phyloP scores from a whole-genome alignment of 768 basidiomycete genomes.

The Pleurotus cornucopiae region DNA sequence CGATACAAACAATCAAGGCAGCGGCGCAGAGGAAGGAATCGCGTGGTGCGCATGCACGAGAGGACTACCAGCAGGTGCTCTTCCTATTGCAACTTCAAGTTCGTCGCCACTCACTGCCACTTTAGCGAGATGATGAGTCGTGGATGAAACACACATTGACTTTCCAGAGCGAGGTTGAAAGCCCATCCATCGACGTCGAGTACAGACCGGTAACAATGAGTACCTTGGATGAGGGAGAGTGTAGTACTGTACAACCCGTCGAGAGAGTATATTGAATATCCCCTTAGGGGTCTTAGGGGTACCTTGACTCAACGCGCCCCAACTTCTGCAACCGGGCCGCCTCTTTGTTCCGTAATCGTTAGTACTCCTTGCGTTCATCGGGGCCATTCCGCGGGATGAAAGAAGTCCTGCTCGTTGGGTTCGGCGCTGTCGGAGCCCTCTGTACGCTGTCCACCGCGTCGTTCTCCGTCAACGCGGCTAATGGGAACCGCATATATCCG shows the following conservation, averaged over 20 bases:
- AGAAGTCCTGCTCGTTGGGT: slow-evolving; percentile 58
- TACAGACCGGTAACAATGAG: slow-evolving; percentile 82
- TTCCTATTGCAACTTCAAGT: not conserved
- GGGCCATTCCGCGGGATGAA: slow-evolving; percentile 16
- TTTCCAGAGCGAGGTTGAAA: slow-evolving; percentile 72
- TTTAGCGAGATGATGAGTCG: slow-evolving; percentile 80
- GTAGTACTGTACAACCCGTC: slow-evolving; percentile 94
- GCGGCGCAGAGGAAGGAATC: slow-evolving; percentile 94
- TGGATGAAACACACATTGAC: slow-evolving; percentile 96
- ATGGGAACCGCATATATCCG: not conserved
- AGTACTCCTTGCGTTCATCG: too few species aligned
- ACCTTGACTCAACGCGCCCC: too few species aligned
- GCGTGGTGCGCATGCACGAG: slow-evolving; percentile 96
- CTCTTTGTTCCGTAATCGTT: not conserved
- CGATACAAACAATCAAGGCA: slow-evolving; percentile 90
- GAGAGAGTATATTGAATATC: slow-evolving; percentile 79
- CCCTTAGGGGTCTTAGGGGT: too few species aligned
- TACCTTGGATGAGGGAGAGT: slow-evolving; percentile 93
- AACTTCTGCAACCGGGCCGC: too few species aligned
- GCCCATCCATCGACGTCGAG: slow-evolving; percentile 79
- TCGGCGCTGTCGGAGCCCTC: slow-evolving; percentile 62
- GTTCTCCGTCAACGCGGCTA: too few species aligned
- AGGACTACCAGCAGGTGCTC: slow-evolving; percentile 87
- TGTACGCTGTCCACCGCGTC: slow-evolving; percentile 33
- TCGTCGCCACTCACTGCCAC: not conserved